Base-by-base conservation (phyloP, 2,329 filamentous ascomycete species). In the Colletotrichum tropicicola region DNA sequence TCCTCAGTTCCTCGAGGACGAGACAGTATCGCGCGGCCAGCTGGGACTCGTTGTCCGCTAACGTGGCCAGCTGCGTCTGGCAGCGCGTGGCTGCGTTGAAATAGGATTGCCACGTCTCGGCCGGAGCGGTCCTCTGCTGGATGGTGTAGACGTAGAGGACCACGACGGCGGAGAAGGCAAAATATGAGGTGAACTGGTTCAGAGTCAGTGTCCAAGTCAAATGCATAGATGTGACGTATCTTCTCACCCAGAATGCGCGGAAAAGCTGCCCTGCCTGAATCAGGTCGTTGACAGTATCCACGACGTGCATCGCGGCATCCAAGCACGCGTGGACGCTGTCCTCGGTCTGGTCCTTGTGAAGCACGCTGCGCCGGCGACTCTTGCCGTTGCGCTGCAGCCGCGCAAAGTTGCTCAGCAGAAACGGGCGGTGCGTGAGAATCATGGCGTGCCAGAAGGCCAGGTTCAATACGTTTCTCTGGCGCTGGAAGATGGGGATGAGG, bases 121-220 rank as follows among this genome's bases (percentile, higher is more conserved):
- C 66, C 3, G 71, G 68, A 4, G 70, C 64, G 4, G 71, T 66
- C 1, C 74, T 66, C 30, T 78, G 71, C 43, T 81, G 80, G 9
- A 83, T 82, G 5, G 76, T 75, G 43, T 79, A 80, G 4, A 83
- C 76, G 59, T 83, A 83, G 3, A 83, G 70, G 1, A 83, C 74
- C 1, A 81, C 78, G 3, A 80, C 77, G 0, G 81, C 81, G 12
- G 73, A 81, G 45, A 83, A 83, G 1, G 77, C 80, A 55, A 79
- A 80, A 57, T 83, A 83, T 23, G 79, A 79, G 1, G 73, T 76
- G 45, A 78, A 77, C 75, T 77, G 17, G 4, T 7, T 7, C 15
- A 17, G 12, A 7, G 8, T 58, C 27, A 39, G 35, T n/a, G 27
- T 5, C 10, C 32, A 3, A 32, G n/a, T n/a, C n/a, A n/a, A n/a